These are phyloP conservation scores for Gracilaria gracilis DNA, from an alignment of 23 red algal species.

Conservation along the genomic window DNA sequence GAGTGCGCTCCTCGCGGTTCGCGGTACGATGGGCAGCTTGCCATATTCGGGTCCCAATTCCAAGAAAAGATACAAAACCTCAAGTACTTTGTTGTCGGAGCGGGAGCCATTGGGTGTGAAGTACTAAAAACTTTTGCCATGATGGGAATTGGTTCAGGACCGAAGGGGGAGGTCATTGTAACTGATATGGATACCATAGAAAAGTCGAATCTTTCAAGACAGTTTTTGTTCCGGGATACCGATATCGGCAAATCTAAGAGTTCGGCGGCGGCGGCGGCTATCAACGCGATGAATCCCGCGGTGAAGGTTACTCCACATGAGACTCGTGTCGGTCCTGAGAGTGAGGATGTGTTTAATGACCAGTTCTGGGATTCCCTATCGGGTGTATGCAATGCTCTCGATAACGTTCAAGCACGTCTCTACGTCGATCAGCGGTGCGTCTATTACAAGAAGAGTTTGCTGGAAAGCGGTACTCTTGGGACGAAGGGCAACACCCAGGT, in stretches of 20 bases:
- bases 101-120: slow-evolving; percentile 97
- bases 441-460: slow-evolving; percentile 94
- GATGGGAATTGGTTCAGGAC: slow-evolving; percentile 92
- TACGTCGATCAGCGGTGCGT: slow-evolving; percentile 99
- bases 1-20: slow-evolving; percentile 74
- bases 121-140: slow-evolving; percentile 96
- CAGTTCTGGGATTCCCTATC: slow-evolving; percentile 95
- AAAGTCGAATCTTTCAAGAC: slow-evolving; percentile 92
- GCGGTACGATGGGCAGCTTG: slow-evolving; percentile 98
- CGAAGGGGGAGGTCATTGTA: slow-evolving; percentile 79
- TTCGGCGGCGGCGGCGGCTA: slow-evolving; percentile 82
- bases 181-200: slow-evolving; percentile 99
- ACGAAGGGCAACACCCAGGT: slow-evolving; percentile 99
- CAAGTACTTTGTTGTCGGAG: slow-evolving; percentile 96
- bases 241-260: slow-evolving; percentile 97
- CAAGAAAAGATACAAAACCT: slow-evolving; percentile 81
- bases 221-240: slow-evolving; percentile 95
- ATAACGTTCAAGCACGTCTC: slow-evolving; percentile 97
- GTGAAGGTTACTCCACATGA: slow-evolving; percentile 79
- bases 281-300: slow-evolving; percentile 79
- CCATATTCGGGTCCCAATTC: slow-evolving; percentile 80
- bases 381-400: slow-evolving; percentile 96
- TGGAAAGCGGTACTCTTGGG: slow-evolving; percentile 97
- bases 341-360: slow-evolving; percentile 92
- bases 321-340: slow-evolving; percentile 94